A percentile compares a stretch with the other conserved stretches of the same genome.
Conservation (phyloP, 2,329 filamentous ascomycete genomes). For the Alternaria rosae region DNA sequence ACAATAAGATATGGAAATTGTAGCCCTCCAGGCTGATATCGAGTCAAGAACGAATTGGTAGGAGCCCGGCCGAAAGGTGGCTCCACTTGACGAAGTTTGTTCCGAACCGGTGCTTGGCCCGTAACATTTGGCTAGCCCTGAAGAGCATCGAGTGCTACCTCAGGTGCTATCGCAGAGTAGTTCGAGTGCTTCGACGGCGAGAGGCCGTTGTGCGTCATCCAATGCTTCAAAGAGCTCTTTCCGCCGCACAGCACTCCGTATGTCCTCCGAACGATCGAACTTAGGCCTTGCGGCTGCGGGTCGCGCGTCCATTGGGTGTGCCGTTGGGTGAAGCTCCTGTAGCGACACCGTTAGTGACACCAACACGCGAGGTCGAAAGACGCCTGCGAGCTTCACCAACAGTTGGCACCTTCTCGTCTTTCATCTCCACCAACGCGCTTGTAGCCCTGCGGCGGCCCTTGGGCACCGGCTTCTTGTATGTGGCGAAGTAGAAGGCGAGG, state of each 20-base stretch:
- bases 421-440: slow-evolving; percentile 86
- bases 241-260: slow-evolving; percentile 1
- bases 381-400: slow-evolving; percentile 60
- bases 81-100: slow-evolving; percentile 5
- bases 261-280: not conserved
- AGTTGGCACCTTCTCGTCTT: slow-evolving; percentile 70
- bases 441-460: slow-evolving; percentile 79
- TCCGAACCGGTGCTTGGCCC: not conserved
- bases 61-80: slow-evolving; percentile 7
- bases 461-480: slow-evolving; percentile 85
- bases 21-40: slow-evolving; percentile 7
- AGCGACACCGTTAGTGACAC: slow-evolving; percentile 49
- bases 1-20: slow-evolving; percentile 29
- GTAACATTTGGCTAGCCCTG: not conserved
- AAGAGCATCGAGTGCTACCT: not conserved
- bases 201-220: not conserved
- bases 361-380: slow-evolving; percentile 54
- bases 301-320: slow-evolving; percentile 64
- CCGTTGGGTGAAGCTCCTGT: slow-evolving; percentile 55
- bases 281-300: slow-evolving; percentile 76
- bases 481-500: slow-evolving; percentile 98
- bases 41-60: slow-evolving; percentile 9
- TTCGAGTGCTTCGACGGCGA: not conserved
- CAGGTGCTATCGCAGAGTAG: not conserved
- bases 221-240: not conserved